Base-by-base conservation (phyloP, 805 yeast species). In the Metschnikowia matae region DNA sequence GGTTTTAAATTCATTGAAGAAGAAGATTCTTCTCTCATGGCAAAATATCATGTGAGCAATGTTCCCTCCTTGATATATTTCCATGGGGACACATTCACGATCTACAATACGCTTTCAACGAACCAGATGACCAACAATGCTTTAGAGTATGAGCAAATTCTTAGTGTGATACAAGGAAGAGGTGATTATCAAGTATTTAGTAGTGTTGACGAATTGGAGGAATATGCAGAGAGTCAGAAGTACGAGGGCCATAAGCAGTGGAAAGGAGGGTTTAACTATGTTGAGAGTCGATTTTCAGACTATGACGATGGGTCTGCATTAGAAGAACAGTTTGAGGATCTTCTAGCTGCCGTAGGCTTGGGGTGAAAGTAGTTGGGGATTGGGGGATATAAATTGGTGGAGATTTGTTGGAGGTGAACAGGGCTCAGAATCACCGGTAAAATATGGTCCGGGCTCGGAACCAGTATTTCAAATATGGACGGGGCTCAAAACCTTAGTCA, bases 41-140 rank as follows among this genome's bases (percentile, higher is more conserved):
- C 53, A 31, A 49, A 50, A n/a, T 70, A 55, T 50, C 57, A 56
- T 34, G 61, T 73, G 17, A 65, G 66, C 47, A 66, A 68, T 49
- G 62, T 62, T 40, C 77, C 63, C 26, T 65, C 68, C 53, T 63
- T 56, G 58, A 67, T 54, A 41, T 71, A 54, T 60, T 62, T 62
- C 26, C 58, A 55, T 10, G 49, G 46, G n/a, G 67, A 54, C 8
- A 53, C 53, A 15, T 64, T 67, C 48, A 62, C 59, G 48, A 54
- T 55, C 4, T 65, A 46, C 53, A 60, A 61, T 33, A 65, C 68
- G 8, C 56, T 59, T 15, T 55, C 62, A 13, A 63, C 62, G 42
- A 57, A 57, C 46, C 56, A 51, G 13, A 33, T 53, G 49, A 36
- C 33, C 13, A 62, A 54, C 47, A 57, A 49, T 15, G 61, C 42